phyloP scores from a whole-genome alignment of 306 rosid species.

The Potentilla sterilis region DNA sequence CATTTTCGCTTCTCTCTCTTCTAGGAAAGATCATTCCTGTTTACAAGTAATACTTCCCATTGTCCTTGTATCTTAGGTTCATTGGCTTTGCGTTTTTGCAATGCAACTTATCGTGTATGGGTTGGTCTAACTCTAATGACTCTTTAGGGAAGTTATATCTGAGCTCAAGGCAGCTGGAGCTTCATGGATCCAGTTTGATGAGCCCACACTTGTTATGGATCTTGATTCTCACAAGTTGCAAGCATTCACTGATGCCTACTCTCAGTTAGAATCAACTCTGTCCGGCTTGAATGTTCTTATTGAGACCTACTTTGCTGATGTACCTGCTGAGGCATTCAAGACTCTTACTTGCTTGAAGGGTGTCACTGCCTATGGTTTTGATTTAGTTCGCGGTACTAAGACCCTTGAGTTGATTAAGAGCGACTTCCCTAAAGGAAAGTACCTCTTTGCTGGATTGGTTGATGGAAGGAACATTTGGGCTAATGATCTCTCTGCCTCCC shows the following conservation, averaged over 20 bases:
- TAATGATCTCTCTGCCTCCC: conserved; percentile 70
- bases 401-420: conserved; percentile 69
- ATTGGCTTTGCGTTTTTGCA: background rate
- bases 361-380: conserved; percentile 74
- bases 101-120: conserved; percentile 21
- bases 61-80: background rate
- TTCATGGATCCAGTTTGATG: conserved; percentile 83
- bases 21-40: conserved; percentile 65
- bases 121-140: conserved; percentile 16
- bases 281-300: conserved; percentile 71
- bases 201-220: conserved; percentile 80
- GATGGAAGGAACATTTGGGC: conserved; percentile 99
- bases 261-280: conserved; percentile 57
- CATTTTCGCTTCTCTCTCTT: conserved; percentile 72
- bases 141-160: conserved; percentile 68
- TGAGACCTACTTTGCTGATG: conserved; percentile 87
- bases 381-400: conserved; percentile 75
- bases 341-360: conserved; percentile 69
- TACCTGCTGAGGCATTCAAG: conserved; percentile 82
- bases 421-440: conserved; percentile 69
- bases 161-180: conserved; percentile 97
- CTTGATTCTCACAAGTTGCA: conserved; percentile 71
- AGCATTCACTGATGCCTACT: conserved; percentile 74
- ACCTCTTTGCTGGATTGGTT: conserved; percentile 86
- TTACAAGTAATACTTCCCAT: conserved; percentile 61